A percentile compares a stretch with the other conserved stretches of the same genome.
These are phyloP conservation scores for Cladosporium austrohemisphaericum DNA, from an alignment of 2,329 filamentous ascomycete species.

Conservation along the genomic window DNA sequence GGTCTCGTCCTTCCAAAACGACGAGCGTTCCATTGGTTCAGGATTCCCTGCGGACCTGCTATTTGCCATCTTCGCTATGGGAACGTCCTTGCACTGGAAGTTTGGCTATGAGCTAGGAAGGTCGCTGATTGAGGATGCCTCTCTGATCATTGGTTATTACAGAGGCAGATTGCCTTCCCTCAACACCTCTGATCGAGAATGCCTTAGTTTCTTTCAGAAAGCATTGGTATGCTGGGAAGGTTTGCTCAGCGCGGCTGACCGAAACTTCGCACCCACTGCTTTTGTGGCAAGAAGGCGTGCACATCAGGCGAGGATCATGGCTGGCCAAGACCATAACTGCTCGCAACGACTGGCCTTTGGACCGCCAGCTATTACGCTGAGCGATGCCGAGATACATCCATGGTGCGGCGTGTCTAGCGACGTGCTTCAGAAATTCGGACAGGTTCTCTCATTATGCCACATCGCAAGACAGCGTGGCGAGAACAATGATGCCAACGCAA, in stretches of 20 bases:
- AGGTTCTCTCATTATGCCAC: constrained; percentile 5
- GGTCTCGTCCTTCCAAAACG: not conserved
- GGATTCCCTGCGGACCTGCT: constrained; percentile 16
- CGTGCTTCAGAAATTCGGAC: constrained; percentile 1
- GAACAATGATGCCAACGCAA: not conserved
- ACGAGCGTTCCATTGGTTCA: not conserved
- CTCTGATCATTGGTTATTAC: not conserved
- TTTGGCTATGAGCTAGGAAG: not conserved
- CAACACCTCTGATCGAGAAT: not conserved
- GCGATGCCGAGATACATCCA: constrained; percentile 1
- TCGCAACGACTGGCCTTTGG: not conserved
- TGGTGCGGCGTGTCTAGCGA: constrained; percentile 9
- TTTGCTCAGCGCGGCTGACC: constrained; percentile 1
- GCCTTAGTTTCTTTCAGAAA: constrained; percentile 1
- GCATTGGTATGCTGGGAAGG: constrained; percentile 10
- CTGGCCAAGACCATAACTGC: not conserved
- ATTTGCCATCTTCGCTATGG: constrained; percentile 20
- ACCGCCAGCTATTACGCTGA: not conserved
- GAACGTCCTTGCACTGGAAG: constrained; percentile 18
- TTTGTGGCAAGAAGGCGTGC: not conserved
- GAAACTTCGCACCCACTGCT: not conserved
- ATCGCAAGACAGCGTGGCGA: not conserved
- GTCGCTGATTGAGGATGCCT: not conserved
- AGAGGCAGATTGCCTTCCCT: not conserved
- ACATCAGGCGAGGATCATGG: not conserved